Evolutionary conservation across 371 early-diverging fungal genomes (phyloP).

Genomic region (Synchytrium microbalum): DNA sequence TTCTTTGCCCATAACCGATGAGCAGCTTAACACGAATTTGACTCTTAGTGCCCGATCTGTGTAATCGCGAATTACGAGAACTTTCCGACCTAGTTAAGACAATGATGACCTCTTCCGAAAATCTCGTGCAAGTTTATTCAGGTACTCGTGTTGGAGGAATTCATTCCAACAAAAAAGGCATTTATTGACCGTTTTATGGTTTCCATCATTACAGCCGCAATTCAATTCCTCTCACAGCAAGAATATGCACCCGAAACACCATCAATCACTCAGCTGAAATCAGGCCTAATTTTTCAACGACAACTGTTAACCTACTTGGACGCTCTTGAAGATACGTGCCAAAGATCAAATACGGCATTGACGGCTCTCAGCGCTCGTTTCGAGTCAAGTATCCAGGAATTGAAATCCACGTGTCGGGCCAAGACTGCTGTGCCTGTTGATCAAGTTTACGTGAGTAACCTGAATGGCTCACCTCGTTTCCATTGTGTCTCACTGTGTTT

Average conservation of each 20-base stretch:
- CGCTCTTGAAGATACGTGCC: conserved; percentile 26
- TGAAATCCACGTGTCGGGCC: conserved; percentile 41
- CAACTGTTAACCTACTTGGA: conserved; percentile 46
- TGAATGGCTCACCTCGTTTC: not conserved
- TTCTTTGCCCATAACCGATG: too few relatives aligned
- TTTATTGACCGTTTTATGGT: too few relatives aligned
- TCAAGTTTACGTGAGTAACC: conserved; percentile 42
- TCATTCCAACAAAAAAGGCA: too few relatives aligned
- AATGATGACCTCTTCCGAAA: conserved; percentile 29
- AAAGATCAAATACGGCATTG: not conserved
- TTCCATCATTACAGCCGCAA: not conserved
- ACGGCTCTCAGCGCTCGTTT: not conserved
- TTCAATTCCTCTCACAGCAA: not conserved
- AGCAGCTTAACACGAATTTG: too few relatives aligned
- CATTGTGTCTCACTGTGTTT: not conserved
- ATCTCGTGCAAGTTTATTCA: conserved; percentile 25
- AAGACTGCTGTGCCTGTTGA: conserved; percentile 51
- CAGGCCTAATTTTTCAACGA: conserved; percentile 29
- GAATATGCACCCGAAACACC: not conserved
- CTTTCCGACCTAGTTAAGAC: conserved; percentile 19
- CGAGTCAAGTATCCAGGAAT: conserved; percentile 21
- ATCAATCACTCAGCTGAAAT: conserved; percentile 10
- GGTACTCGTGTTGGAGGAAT: conserved; percentile 16
- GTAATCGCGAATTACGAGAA: conserved; percentile 29
- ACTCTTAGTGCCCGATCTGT: conserved; percentile 34